Evolutionary conservation across 768 basidiomycete genomes (phyloP).

Genomic region (Mycena kentingensis): DNA sequence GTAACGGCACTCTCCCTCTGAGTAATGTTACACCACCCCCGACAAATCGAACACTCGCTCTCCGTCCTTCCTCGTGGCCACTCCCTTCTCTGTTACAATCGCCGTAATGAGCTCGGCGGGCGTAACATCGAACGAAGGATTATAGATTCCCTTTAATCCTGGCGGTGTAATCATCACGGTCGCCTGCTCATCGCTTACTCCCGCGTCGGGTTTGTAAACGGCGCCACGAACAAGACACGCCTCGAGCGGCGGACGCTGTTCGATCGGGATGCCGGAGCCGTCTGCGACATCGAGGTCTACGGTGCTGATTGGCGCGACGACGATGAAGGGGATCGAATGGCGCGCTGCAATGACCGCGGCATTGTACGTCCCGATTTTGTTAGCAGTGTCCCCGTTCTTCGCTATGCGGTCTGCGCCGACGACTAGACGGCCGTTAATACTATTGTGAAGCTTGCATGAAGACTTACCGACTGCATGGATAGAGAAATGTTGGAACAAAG

Average conservation of each 20-base stretch:
- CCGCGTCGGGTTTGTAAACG: constrained; percentile 57
- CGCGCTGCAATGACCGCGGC: constrained; percentile 89
- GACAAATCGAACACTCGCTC: constrained; percentile 45
- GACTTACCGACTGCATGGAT: constrained; percentile 76
- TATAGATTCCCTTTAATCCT: constrained; percentile 70
- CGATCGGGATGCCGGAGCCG: constrained; percentile 86
- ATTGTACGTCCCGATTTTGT: constrained; percentile 98
- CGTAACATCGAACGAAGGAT: constrained; percentile 96
- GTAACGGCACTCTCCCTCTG: constrained; percentile 17
- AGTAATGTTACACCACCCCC: constrained; percentile 48
- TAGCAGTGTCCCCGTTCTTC: constrained; percentile 94
- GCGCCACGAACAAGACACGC: constrained; percentile 87
- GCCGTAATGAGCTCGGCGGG: constrained; percentile 92
- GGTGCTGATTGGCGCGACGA: constrained; percentile 90
- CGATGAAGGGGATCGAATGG: constrained; percentile 88
- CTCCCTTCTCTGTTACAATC: constrained; percentile 94
- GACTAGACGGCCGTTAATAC: constrained; percentile 38
- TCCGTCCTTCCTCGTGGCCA: constrained; percentile 62
- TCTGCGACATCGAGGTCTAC: constrained; percentile 80
- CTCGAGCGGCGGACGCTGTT: constrained; percentile 86
- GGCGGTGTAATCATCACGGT: constrained; percentile 84
- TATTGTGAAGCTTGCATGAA: neutral
- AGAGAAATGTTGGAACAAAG: constrained; percentile 82
- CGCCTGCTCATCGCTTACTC: constrained; percentile 65
- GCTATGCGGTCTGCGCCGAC: constrained; percentile 91